phyloP scores from a whole-genome alignment of 2,329 filamentous ascomycete genomes.

The Aureobasidium sp. region DNA sequence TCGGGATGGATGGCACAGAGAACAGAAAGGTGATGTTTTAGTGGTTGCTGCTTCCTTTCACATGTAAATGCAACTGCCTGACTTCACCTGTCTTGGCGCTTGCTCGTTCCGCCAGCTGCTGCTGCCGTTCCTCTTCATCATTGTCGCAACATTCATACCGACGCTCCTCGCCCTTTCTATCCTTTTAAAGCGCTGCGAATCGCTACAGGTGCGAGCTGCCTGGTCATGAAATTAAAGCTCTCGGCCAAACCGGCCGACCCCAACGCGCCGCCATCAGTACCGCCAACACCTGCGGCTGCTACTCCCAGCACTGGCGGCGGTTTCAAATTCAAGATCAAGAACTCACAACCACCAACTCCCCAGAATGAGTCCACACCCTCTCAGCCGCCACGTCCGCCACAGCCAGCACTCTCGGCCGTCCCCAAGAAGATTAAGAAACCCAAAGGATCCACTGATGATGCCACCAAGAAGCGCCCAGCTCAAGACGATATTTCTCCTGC shows the following conservation, averaged over 20 bases:
- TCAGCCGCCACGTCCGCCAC: background rate
- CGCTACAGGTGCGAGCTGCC: background rate
- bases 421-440: conserved; percentile 25
- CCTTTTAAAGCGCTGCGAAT: background rate
- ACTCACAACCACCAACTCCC: conserved; percentile 18
- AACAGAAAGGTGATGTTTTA: background rate
- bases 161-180: background rate
- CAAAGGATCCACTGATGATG: conserved; percentile 18
- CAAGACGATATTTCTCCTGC: conserved; percentile 25
- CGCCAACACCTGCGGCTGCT: conserved; percentile 16
- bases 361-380: conserved; percentile 20
- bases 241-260: conserved; percentile 12
- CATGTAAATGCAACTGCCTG: conserved; percentile 1
- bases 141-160: background rate
- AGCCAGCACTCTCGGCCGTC: conserved; percentile 15
- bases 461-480: conserved; percentile 27
- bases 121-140: background rate
- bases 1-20: background rate
- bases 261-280: conserved; percentile 13
- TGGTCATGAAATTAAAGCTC: conserved; percentile 17
- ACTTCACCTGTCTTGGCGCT: background rate
- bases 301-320: conserved; percentile 14
- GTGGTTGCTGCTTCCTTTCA: background rate
- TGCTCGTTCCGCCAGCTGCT: background rate
- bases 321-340: conserved; percentile 33